phyloP scores from a whole-genome alignment of 106 monocot genomes.

The Platanthera guangdongensis region DNA sequence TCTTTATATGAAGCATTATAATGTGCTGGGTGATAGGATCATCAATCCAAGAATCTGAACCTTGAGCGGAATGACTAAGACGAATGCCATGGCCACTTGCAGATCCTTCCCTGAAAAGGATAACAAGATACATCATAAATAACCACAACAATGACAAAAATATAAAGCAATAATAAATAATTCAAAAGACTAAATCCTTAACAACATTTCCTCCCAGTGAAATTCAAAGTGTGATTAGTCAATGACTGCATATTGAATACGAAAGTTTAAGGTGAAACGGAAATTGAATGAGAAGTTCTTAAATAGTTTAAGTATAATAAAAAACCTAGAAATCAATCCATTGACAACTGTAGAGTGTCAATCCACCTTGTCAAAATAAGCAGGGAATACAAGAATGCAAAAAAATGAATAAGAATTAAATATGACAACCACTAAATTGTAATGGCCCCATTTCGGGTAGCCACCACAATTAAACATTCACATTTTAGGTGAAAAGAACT shows the following conservation, averaged over 20 bases:
- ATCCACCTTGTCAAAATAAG: too few relatives aligned
- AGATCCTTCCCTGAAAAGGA: constrained; percentile 64
- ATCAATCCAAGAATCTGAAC: constrained; percentile 87
- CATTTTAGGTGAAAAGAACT: too few relatives aligned
- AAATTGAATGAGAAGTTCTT: background rate
- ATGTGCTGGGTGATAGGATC: constrained; percentile 94
- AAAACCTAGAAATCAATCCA: background rate
- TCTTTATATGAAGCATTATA: constrained; percentile 52
- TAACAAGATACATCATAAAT: background rate
- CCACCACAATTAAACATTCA: too few relatives aligned
- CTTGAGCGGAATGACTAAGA: constrained; percentile 33
- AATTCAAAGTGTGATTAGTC: background rate
- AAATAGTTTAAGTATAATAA: background rate
- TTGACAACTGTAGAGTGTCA: too few relatives aligned
- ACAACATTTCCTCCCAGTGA: background rate
- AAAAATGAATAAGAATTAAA: too few relatives aligned
- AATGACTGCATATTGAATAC: background rate
- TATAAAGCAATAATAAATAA: background rate
- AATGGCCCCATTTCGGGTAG: too few relatives aligned
- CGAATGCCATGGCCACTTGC: constrained; percentile 68
- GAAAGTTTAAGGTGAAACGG: too few relatives aligned
- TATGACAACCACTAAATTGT: too few relatives aligned
- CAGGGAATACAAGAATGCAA: too few relatives aligned
- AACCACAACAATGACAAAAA: background rate
- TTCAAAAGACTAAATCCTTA: constrained; percentile 1